Base-by-base conservation (phyloP, 148 eudicot genomes). In the Tetragonia tetragonoides region DNA sequence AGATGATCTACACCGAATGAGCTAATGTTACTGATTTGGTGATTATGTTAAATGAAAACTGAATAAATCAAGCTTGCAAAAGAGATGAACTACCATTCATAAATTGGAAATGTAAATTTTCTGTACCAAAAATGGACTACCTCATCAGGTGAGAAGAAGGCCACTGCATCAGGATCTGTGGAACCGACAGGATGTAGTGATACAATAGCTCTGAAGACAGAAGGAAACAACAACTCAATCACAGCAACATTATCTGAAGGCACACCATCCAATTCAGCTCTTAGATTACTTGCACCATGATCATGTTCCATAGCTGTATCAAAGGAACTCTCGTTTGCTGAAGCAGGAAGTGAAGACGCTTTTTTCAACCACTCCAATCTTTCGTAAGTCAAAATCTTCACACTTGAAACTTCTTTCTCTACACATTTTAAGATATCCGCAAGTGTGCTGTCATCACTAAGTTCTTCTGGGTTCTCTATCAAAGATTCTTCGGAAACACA, bases 81-180 rank as follows among this genome's bases (percentile, higher is more conserved):
- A 46, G 78, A n/a, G 57, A 21, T n/a, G 72, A 54, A 61, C 12
- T 20, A 41, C 47, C 73, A 56, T 23, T 40, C 49, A 44, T 34
- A 49, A 49, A 3, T 49, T 49, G 14, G 68, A 66, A 65, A 3
- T 18, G 42, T 16, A 66, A 77, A 8, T 51, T 11, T 18, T 78
- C 42, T 39, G 17, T 23, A 44, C 44, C 18, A 74, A 69, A 78
- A 59, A 66, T 28, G 17, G 44, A 68, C 41, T 85, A 95, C 99
- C 99, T 95, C 99, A 85, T 93, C 99, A 12, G 97, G 97, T 39
- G 99, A 93, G 79, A 93, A 95, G 87, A 93, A 93, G 37, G 97
- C 91, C 28, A 95, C 97, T 21, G 95, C 97, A 84, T 91, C 92
- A 83, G 99, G 94, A 81, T 86, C 85, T 70, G 84, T 85, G 61